Base-by-base conservation (phyloP, 768 basidiomycete species). In the Kwoniella dendrophila region DNA sequence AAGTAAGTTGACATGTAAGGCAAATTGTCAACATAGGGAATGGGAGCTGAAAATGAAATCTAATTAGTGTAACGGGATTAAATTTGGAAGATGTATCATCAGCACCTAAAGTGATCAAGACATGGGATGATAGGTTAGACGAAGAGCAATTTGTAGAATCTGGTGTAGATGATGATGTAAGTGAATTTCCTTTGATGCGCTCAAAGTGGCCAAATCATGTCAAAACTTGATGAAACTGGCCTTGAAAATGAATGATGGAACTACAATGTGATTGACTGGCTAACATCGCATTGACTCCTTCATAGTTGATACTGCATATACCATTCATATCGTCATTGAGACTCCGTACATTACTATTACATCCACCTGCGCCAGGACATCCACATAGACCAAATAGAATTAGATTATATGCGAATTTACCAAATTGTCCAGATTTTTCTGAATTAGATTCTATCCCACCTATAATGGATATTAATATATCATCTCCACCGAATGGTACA, bases 81-180 rank as follows among this genome's bases (percentile, higher is more conserved):
- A 78, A 78, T 50, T 68, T 78, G 8, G 36, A 59, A 3, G 64
- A 69, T 22, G 69, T 75, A 11, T 64, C 64, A 18, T 60, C 66
- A 12, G 77, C 75, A 16, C 60, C 71, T 4, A 69, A 62, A 36
- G 73, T 76, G 36, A 71, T 78, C 64, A 78, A 78, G 67, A 72
- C 75, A 1, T 78, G 77, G 77, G 77, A 78, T 49, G 68, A 78
- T 1, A 36, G 77, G 43, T 59, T 77, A 40, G 62, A 66, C 20
- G 76, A 74, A 49, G 70, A 71, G 26, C 27, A 62, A 2, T 64
- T 48, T 47, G 72, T 77, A 18, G 68, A 75, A 44, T 71, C 69
- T 24, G 77, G 77, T 27, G 77, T 78, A 5, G 77, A 78, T 45
- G 77, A 78, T 45, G 75, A 78, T 52, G 77, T 77, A 49, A 58